Percentiles rank a stretch among this genome's conserved stretches.
phyloP scores from a whole-genome alignment of 805 yeast species.

The Wickerhamiella sorbophila region DNA sequence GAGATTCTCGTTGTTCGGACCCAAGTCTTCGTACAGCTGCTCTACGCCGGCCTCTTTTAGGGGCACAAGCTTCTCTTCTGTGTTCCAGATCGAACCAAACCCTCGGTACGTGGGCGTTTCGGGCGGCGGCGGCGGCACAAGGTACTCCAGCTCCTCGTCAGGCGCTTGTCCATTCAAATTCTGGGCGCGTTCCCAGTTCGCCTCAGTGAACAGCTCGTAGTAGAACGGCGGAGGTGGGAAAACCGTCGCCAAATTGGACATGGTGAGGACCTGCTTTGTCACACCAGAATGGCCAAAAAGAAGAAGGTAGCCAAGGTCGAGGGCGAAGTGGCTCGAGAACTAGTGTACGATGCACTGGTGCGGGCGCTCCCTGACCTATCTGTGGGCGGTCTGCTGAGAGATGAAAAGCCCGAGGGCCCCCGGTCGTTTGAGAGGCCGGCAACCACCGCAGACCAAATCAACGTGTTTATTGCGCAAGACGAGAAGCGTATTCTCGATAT shows the following conservation, averaged over 20 bases:
- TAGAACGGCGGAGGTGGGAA: conserved; percentile 94
- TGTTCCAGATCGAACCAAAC: conserved; percentile 83
- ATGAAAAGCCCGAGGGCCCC: background rate
- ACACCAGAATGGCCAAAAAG: conserved; percentile 8
- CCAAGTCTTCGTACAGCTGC: conserved; percentile 42
- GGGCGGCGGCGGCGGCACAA: conserved; percentile 26
- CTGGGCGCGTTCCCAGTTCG: conserved; percentile 28
- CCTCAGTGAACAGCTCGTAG: conserved; percentile 55
- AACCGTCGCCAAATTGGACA: conserved; percentile 41
- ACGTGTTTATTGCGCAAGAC: background rate
- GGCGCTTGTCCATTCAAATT: conserved; percentile 11
- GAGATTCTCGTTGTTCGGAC: conserved; percentile 13
- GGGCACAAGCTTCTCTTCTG: conserved; percentile 57
- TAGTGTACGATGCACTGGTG: background rate
- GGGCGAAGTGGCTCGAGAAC: conserved; percentile 1
- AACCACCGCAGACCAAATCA: background rate
- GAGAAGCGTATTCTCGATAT: background rate
- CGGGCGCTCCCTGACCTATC: background rate
- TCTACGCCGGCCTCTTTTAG: conserved; percentile 62
- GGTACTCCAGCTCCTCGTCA: conserved; percentile 13
- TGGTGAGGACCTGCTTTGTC: background rate
- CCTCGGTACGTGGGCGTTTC: conserved; percentile 50
- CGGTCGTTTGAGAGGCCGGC: background rate
- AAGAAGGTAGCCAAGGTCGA: conserved; percentile 4
- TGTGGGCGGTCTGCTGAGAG: background rate